phyloP scores from a whole-genome alignment of 2,329 filamentous ascomycete species.

The Thermoascus crustaceus region DNA sequence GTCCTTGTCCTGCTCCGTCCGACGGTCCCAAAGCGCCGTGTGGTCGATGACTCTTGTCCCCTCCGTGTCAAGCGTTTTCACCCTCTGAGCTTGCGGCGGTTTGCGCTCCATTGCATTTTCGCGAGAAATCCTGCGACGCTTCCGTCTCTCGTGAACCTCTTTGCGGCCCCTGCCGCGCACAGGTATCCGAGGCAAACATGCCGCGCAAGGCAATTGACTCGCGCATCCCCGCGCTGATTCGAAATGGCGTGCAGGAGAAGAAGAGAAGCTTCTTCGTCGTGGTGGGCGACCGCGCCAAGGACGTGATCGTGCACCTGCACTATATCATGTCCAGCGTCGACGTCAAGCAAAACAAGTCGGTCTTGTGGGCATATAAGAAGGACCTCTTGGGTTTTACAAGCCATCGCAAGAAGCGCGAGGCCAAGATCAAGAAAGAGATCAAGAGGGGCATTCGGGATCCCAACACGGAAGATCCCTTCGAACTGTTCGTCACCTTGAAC shows the following conservation, averaged over 20 bases:
- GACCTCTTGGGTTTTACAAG: conserved; percentile 91
- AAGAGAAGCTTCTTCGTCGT: conserved; percentile 98
- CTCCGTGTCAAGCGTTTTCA: too few species aligned
- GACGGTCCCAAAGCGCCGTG: too few species aligned
- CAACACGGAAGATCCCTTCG: conserved; percentile 90
- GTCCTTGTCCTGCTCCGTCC: too few species aligned
- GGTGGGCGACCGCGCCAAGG: conserved; percentile 87
- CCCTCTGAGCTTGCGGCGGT: too few species aligned
- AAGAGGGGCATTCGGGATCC: conserved; percentile 88
- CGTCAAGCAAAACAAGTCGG: conserved; percentile 90
- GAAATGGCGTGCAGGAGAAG: conserved; percentile 86
- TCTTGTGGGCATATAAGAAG: conserved; percentile 98
- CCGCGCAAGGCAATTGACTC: conserved; percentile 60
- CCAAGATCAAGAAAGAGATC: conserved; percentile 97
- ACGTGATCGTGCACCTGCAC: conserved; percentile 91
- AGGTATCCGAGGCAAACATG: conserved; percentile 19
- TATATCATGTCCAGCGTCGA: conserved; percentile 87
- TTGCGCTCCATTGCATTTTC: too few species aligned
- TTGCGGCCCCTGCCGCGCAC: not conserved
- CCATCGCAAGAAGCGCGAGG: conserved; percentile 95
- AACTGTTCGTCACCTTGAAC: conserved; percentile 91
- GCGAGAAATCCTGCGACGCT: conserved; percentile 5
- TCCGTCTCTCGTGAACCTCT: conserved; percentile 6
- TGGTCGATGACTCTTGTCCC: too few species aligned
- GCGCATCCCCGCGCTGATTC: conserved; percentile 82